Conservation (phyloP, 768 basidiomycete species). For the Amanita brunnescens region DNA sequence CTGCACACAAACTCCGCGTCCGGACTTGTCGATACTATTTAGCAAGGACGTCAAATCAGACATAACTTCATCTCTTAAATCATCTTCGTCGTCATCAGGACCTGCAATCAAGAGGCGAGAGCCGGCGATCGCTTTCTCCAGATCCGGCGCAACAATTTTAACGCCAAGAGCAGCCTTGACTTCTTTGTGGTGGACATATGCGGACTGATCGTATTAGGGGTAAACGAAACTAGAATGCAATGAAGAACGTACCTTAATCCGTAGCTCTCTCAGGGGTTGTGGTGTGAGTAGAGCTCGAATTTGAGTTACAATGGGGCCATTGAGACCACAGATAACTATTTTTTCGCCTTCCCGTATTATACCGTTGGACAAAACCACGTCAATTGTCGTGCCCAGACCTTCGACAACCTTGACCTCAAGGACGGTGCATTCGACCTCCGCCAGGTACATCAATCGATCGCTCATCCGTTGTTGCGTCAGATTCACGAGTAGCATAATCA, state of each 20-base stretch:
- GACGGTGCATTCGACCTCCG: conserved; percentile 95
- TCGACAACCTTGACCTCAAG: conserved; percentile 98
- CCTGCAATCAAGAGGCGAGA: conserved; percentile 88
- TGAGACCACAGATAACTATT: conserved; percentile 94
- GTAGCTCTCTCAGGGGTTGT: conserved; percentile 90
- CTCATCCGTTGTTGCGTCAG: conserved; percentile 98
- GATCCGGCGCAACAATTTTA: conserved; percentile 89
- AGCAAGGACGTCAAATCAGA: conserved; percentile 84
- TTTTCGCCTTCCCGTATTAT: conserved; percentile 85
- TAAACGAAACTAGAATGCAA: conserved; percentile 1
- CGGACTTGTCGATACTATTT: conserved; percentile 88
- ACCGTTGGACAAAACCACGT: conserved; percentile 94
- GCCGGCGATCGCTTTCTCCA: conserved; percentile 97
- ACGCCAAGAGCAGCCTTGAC: conserved; percentile 96
- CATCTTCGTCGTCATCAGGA: conserved; percentile 95
- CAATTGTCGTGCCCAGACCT: conserved; percentile 95
- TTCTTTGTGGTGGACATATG: conserved; percentile 95
- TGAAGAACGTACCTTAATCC: conserved; percentile 67
- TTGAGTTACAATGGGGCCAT: conserved; percentile 95
- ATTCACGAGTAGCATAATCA: conserved; percentile 98
- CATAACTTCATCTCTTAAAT: conserved; percentile 92
- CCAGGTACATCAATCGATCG: conserved; percentile 94
- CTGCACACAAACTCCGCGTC: conserved; percentile 96
- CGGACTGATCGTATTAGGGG: conserved; percentile 46
- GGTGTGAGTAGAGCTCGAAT: conserved; percentile 91